Percentiles rank a stretch among this genome's conserved stretches.
phyloP scores from a whole-genome alignment of 345 rosid species.

The Anastatica hierochuntica region DNA sequence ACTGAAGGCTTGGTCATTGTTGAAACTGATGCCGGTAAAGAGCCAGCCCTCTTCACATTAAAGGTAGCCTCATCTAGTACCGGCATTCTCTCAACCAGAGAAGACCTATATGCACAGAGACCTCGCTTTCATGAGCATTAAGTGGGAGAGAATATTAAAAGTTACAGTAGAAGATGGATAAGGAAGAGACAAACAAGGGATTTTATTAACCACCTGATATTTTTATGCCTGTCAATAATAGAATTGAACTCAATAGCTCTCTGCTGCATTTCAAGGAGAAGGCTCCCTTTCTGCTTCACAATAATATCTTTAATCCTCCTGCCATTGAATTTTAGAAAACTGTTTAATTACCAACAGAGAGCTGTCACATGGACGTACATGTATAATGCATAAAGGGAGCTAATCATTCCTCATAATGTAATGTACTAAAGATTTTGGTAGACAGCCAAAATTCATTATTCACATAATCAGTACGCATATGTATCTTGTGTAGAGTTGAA shows the following conservation, averaged over 20 bases:
- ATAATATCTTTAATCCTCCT: slow-evolving; percentile 76
- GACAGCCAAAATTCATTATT: slow-evolving; percentile 1
- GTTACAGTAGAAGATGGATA: slow-evolving; percentile 1
- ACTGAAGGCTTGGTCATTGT: slow-evolving; percentile 45
- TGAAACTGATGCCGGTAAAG: slow-evolving; percentile 62
- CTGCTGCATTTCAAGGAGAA: slow-evolving; percentile 99
- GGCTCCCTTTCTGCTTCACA: slow-evolving; percentile 67
- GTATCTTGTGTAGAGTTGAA: not conserved
- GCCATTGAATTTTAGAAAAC: slow-evolving; percentile 17
- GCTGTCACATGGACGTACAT: not conserved
- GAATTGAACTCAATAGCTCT: slow-evolving; percentile 88
- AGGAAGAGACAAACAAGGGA: not conserved
- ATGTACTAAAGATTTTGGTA: slow-evolving; percentile 3
- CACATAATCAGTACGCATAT: slow-evolving; percentile 1
- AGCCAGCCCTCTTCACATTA: slow-evolving; percentile 78
- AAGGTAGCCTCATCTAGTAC: slow-evolving; percentile 94
- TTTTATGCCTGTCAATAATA: slow-evolving; percentile 77
- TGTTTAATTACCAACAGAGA: slow-evolving; percentile 1
- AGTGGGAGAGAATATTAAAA: not conserved
- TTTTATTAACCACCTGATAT: slow-evolving; percentile 47
- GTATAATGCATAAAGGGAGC: no score
- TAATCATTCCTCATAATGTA: no score
- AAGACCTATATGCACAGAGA: slow-evolving; percentile 48
- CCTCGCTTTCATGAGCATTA: slow-evolving; percentile 18
- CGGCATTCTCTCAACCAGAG: slow-evolving; percentile 96